phyloP scores from a whole-genome alignment of 352 stramenopile genomes.

The Globisporangium nagaii region DNA sequence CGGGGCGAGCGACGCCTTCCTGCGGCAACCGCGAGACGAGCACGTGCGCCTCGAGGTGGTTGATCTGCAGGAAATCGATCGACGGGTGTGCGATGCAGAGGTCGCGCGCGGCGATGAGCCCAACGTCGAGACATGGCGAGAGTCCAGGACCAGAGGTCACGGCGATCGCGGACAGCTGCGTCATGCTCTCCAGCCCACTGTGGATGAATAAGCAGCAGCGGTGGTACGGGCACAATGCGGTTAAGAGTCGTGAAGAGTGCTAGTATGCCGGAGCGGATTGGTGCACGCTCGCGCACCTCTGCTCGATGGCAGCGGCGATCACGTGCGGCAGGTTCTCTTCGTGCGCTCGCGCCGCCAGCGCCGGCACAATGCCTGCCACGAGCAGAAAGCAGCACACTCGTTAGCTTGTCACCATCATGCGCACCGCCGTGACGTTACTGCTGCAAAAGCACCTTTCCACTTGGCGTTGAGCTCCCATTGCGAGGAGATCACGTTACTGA shows the following conservation, averaged over 20 bases:
- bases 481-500: constrained; percentile 92
- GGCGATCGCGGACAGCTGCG: constrained; percentile 92
- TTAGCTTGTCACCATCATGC: not conserved
- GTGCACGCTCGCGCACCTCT: constrained; percentile 55
- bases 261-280: not conserved
- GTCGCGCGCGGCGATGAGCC: constrained; percentile 69
- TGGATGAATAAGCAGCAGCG: not conserved
- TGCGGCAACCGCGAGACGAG: constrained; percentile 90
- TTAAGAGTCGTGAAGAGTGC: not conserved
- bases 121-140: constrained; percentile 96
- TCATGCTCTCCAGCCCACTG: constrained; percentile 57
- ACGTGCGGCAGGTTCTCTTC: constrained; percentile 94
- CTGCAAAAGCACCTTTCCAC: constrained; percentile 54
- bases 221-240: not conserved
- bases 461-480: constrained; percentile 88
- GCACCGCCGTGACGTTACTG: not conserved
- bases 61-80: constrained; percentile 94
- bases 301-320: constrained; percentile 84
- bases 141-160: constrained; percentile 96
- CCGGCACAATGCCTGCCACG: constrained; percentile 91
- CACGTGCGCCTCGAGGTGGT: constrained; percentile 98
- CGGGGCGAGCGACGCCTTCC: constrained; percentile 28
- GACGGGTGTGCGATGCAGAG: constrained; percentile 80
- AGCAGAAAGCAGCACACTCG: too few relatives aligned
- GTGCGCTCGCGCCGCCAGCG: constrained; percentile 92